Evolutionary conservation across 495 filamentous ascomycete species (phyloP).

Genomic region (Penicillium waksmanii): DNA sequence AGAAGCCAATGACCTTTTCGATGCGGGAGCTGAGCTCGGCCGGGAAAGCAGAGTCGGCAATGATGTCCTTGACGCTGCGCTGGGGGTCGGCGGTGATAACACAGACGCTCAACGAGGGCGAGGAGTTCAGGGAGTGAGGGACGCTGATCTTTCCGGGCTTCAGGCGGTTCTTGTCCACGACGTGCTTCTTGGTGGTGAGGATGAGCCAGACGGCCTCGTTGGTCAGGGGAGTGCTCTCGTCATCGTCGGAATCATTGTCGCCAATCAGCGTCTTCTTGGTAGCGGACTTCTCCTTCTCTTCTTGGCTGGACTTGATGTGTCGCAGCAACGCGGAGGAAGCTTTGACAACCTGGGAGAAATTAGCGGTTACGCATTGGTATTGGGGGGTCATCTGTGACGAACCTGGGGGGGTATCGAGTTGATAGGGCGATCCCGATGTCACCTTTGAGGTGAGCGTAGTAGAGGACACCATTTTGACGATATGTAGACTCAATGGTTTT

Average conservation of each 20-base stretch:
- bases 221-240: constrained; percentile 43
- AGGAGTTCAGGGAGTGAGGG: constrained; percentile 71
- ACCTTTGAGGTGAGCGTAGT: constrained; percentile 56
- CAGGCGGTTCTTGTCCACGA: constrained; percentile 71
- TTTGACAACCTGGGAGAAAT: constrained; percentile 62
- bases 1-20: constrained; percentile 76
- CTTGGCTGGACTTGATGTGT: constrained; percentile 72
- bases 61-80: constrained; percentile 84
- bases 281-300: constrained; percentile 56
- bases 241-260: constrained; percentile 57
- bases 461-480: constrained; percentile 48
- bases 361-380: constrained; percentile 20
- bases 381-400: constrained; percentile 13
- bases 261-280: constrained; percentile 76
- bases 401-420: constrained; percentile 68
- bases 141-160: constrained; percentile 72
- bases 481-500: constrained; percentile 38
- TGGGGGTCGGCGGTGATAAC: constrained; percentile 87
- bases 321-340: constrained; percentile 80
- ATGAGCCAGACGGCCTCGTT: constrained; percentile 80
- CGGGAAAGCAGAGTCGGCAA: constrained; percentile 76
- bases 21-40: constrained; percentile 70
- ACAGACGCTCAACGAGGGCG: constrained; percentile 70
- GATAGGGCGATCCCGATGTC: constrained; percentile 61
- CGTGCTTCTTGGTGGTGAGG: constrained; percentile 88